These are phyloP conservation scores for Serpula lacrymans DNA, from an alignment of 768 basidiomycete genomes.

Conservation along the genomic window DNA sequence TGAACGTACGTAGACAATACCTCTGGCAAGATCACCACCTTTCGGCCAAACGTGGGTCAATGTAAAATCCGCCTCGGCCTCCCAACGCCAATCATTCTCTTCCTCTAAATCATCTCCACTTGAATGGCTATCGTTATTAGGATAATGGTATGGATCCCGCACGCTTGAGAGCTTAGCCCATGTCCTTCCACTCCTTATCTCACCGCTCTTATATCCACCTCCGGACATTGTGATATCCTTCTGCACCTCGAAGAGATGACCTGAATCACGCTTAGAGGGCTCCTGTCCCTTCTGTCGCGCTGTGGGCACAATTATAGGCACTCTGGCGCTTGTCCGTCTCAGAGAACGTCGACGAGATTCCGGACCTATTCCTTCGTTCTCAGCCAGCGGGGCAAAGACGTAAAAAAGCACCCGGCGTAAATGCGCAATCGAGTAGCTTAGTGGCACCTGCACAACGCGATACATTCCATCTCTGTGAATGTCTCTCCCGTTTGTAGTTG, in stretches of 20 bases:
- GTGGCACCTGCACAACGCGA: conserved; percentile 65
- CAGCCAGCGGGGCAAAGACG: conserved; percentile 40
- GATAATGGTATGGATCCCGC: conserved; percentile 45
- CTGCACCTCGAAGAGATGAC: conserved; percentile 62
- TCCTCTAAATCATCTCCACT: conserved; percentile 30
- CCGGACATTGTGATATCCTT: conserved; percentile 38
- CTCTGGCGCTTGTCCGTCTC: conserved; percentile 22
- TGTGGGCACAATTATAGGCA: not conserved
- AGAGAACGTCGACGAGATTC: conserved; percentile 14
- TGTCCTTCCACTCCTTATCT: conserved; percentile 49
- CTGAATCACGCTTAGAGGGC: conserved; percentile 26
- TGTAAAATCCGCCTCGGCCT: conserved; percentile 64
- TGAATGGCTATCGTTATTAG: conserved; percentile 34
- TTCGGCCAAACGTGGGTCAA: conserved; percentile 57
- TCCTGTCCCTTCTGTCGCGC: conserved; percentile 18
- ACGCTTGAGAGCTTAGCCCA: conserved; percentile 50
- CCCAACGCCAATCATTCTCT: conserved; percentile 60
- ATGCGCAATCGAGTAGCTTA: conserved; percentile 67
- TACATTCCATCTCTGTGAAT: conserved; percentile 47
- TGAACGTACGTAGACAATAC: conserved; percentile 59
- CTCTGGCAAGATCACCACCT: conserved; percentile 38
- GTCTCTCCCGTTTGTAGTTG: conserved; percentile 12
- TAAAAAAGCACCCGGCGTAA: conserved; percentile 60
- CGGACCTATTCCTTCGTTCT: conserved; percentile 19
- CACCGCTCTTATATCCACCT: conserved; percentile 39